phyloP scores from a whole-genome alignment of 805 yeast genomes.

The Starmerella asiatica region DNA sequence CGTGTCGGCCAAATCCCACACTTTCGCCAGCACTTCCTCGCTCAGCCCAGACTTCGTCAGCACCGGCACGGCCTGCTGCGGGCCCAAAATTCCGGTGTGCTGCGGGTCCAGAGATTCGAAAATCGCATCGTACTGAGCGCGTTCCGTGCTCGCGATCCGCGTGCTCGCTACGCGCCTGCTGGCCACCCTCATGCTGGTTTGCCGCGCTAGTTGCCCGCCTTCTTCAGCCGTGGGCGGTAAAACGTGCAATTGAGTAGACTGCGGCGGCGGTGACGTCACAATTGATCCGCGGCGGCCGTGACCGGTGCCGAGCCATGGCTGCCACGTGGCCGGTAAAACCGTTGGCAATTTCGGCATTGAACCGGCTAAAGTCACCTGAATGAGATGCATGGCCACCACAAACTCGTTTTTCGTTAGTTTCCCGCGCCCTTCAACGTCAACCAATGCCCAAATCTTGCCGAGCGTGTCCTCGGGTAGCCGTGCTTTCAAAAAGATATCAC shows the following conservation, averaged over 20 bases:
- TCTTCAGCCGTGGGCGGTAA: not conserved
- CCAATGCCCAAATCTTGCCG: constrained; percentile 81
- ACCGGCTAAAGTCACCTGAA: constrained; percentile 66
- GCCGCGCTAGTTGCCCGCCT: constrained; percentile 3
- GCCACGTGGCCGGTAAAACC: constrained; percentile 31
- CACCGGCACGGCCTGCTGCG: constrained; percentile 76
- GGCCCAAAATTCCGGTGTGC: constrained; percentile 48
- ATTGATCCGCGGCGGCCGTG: constrained; percentile 4
- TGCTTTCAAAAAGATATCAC: constrained; percentile 79
- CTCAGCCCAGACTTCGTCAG: constrained; percentile 75
- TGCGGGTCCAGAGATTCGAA: constrained; percentile 65
- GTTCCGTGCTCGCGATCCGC: constrained; percentile 54
- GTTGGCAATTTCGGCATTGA: constrained; percentile 45
- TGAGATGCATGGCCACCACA: constrained; percentile 86
- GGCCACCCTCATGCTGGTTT: constrained; percentile 7
- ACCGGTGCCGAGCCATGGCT: constrained; percentile 21
- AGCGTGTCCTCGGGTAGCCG: constrained; percentile 61
- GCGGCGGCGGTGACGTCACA: not conserved
- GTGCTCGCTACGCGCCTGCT: constrained; percentile 29
- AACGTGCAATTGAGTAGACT: not conserved
- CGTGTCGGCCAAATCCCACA: constrained; percentile 92
- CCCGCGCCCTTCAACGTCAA: constrained; percentile 66
- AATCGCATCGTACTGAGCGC: constrained; percentile 62
- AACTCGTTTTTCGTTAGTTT: constrained; percentile 61
- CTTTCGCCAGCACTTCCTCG: constrained; percentile 70